These are phyloP conservation scores for Saccharum spontaneum DNA, from an alignment of 176 grass and related monocot species.

Conservation along the genomic window DNA sequence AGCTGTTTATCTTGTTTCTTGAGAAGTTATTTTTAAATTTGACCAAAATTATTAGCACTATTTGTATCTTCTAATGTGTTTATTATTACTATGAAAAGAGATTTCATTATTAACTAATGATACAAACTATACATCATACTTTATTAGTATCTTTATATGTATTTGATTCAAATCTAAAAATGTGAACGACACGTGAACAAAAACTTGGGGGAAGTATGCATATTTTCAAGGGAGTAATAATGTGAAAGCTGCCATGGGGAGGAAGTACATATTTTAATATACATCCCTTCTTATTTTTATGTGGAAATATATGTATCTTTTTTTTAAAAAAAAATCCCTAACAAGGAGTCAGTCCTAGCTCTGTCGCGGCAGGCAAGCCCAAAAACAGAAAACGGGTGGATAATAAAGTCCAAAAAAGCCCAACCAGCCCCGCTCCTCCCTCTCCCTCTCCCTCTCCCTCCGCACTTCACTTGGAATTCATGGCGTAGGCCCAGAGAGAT, in stretches of 20 bases:
- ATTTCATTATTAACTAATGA: background rate
- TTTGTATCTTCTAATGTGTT: background rate
- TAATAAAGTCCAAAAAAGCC: background rate
- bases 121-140: background rate
- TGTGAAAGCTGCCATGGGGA: background rate
- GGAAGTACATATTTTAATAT: too few relatives aligned
- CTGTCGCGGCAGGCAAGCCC: background rate
- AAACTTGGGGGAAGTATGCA: background rate
- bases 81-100: background rate
- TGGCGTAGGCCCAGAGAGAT: constrained; percentile 50
- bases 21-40: background rate
- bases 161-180: background rate
- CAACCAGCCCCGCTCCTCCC: background rate
- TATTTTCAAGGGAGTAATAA: background rate
- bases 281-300: too few relatives aligned
- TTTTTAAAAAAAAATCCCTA: too few relatives aligned
- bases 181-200: background rate
- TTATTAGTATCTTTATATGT: too few relatives aligned
- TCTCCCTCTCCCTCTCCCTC: background rate
- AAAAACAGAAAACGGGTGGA: background rate
- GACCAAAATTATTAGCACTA: too few relatives aligned
- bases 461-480: background rate
- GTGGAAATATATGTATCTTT: too few relatives aligned
- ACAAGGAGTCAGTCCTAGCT: too few relatives aligned
- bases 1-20: background rate